Evolutionary conservation across 2,329 filamentous ascomycete species (phyloP), one percentile per base, ranked within the genome.

Genomic region (Aureobasidium uvarum): DNA sequence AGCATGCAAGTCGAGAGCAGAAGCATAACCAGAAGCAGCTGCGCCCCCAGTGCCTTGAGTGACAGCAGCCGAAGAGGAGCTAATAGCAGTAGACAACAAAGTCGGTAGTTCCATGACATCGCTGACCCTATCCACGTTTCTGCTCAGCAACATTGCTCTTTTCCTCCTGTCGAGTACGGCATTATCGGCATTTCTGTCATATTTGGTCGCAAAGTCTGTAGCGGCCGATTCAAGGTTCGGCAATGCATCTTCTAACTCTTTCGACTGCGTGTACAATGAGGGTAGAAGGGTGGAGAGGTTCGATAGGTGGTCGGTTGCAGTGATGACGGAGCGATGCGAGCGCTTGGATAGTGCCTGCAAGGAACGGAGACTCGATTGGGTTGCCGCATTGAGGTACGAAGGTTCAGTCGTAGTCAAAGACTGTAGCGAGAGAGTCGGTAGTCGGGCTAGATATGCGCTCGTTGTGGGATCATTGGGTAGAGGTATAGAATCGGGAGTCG

Each of bases 21-120:
- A 91, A 2, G 92, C 89, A 79, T 97, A 96, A 51, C 71, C 71
- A 20, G 68, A 69, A 67, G 87, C 85, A 11, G 81, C 84, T 7
- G 79, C 75, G 2, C 71, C 66, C 2, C 78, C 74, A 36, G 69
- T 68, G 43, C 74, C 74, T 52, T 63, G 64, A 23, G 59, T 50
- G n/a, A 78, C 78, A n/a, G 82, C 78, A 31, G 82, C 82, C 0
- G 78, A 81, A 7, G 63, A 65, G 5, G 81, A 80, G 8, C 84
- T 84, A 65, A 93, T 89, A 52, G 93, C 89, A 1, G 93, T 92
- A 14, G 90, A 89, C 16, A 99, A 84, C 39, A 98, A 80, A 0
- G 89, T 87, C 0, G 95, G 95, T 36, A 99, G 84, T 72, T 98
- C 94, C 66, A 99, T 86, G 38, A 98, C 88, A 75, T 97, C 93